A percentile compares a stretch with the other conserved stretches of the same genome.
Evolutionary conservation across 1,139 yeast genomes (phyloP).

Genomic region (Pichia cactophila): DNA sequence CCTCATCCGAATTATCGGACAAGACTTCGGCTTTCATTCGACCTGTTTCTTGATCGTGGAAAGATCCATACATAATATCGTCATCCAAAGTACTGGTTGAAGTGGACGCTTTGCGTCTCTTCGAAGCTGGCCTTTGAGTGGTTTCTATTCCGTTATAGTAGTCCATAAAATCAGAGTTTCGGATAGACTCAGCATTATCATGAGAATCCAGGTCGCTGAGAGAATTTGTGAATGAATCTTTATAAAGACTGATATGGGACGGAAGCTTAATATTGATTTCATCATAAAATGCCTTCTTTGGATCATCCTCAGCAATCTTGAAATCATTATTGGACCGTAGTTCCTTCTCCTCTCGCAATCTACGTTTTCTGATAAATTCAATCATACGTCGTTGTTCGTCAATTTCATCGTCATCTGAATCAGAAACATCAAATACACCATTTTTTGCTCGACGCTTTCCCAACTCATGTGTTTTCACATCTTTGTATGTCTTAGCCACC

Average conservation of each 20-base stretch:
- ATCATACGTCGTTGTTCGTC: constrained; percentile 33
- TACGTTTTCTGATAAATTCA: constrained; percentile 15
- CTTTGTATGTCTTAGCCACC: constrained; percentile 70
- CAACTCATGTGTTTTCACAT: constrained; percentile 75
- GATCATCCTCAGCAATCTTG: constrained; percentile 26
- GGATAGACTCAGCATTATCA: constrained; percentile 35
- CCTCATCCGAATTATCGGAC: constrained; percentile 12
- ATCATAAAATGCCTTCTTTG: constrained; percentile 13
- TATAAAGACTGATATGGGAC: constrained; percentile 11
- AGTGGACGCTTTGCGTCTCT: constrained; percentile 17
- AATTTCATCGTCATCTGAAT: constrained; percentile 56
- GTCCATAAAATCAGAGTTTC: constrained; percentile 19
- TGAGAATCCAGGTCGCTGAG: constrained; percentile 24
- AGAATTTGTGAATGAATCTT: constrained; percentile 8
- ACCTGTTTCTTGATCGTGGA: constrained; percentile 10
- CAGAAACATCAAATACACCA: constrained; percentile 54
- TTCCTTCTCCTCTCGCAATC: constrained; percentile 49
- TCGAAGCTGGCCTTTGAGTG: constrained; percentile 11
- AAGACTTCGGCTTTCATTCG: constrained; percentile 6
- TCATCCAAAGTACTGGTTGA: constrained; percentile 23
- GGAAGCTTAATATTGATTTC: constrained; percentile 12
- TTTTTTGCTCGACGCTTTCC: constrained; percentile 51
- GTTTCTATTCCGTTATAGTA: constrained; percentile 9
- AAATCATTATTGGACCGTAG: constrained; percentile 38
- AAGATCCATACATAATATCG: constrained; percentile 23